These are phyloP conservation scores for Penicillium expansum DNA, from an alignment of 2,329 filamentous ascomycete species.

Conservation along the genomic window DNA sequence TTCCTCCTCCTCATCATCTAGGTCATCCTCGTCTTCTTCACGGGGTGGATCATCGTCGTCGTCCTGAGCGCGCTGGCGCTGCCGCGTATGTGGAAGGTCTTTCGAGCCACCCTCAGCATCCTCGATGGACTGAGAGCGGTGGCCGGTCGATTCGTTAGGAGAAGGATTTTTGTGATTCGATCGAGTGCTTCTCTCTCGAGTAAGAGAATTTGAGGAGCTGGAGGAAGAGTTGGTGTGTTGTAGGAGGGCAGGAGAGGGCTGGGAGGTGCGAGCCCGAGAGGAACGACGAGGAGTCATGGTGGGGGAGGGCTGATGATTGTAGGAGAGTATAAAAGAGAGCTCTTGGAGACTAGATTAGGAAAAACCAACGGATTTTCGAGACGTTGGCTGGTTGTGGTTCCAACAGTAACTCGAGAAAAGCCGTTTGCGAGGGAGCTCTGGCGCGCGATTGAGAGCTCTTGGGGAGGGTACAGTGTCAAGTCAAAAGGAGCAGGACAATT, in stretches of 20 bases:
- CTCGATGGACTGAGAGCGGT: conserved; percentile 52
- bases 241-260: conserved; percentile 65
- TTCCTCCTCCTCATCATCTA: conserved; percentile 76
- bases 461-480: conserved; percentile 9
- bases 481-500: conserved; percentile 27
- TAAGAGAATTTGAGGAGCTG: conserved; percentile 68
- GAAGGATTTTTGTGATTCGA: conserved; percentile 70
- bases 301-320: conserved; percentile 12
- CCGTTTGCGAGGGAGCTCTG: conserved; percentile 25
- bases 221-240: conserved; percentile 75
- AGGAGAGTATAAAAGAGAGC: conserved; percentile 12
- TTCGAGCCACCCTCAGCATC: conserved; percentile 50
- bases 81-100: conserved; percentile 69
- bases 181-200: conserved; percentile 72
- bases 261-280: conserved; percentile 79
- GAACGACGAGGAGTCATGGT: conserved; percentile 77
- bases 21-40: conserved; percentile 62
- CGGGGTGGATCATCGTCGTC: conserved; percentile 57
- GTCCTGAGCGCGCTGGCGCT: conserved; percentile 73
- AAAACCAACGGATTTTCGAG: conserved; percentile 6
- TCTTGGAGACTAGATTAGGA: conserved; percentile 6
- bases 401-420: conserved; percentile 18
- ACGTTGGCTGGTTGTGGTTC: conserved; percentile 8
- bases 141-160: conserved; percentile 69
- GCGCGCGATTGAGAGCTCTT: conserved; percentile 26